phyloP scores from a whole-genome alignment of 2,329 filamentous ascomycete species.

The Metarhizium sp. region DNA sequence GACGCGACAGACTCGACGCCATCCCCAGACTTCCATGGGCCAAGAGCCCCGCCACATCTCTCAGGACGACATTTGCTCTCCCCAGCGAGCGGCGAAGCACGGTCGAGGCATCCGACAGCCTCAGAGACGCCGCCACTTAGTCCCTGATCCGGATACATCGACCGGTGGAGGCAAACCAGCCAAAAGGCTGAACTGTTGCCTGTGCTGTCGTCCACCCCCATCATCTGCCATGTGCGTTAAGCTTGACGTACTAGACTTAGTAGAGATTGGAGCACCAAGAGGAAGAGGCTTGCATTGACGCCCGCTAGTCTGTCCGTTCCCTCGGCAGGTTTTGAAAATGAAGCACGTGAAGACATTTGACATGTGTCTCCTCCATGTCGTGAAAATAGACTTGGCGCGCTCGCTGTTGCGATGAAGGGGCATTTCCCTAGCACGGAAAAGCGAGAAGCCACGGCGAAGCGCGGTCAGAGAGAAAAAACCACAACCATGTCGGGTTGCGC shows the following conservation, averaged over 20 bases:
- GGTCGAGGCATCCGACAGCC: not conserved
- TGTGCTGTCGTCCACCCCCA: too few species aligned
- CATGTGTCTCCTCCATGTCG: not conserved
- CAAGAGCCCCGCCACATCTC: slow-evolving; percentile 3
- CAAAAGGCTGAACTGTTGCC: too few species aligned
- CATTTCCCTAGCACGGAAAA: not conserved
- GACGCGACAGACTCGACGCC: not conserved
- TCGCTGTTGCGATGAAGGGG: not conserved
- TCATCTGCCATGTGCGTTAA: too few species aligned
- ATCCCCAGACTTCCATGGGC: slow-evolving; percentile 6
- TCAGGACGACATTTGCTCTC: not conserved
- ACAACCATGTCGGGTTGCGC: not conserved
- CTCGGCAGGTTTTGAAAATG: slow-evolving; percentile 10
- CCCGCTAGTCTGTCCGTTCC: slow-evolving; percentile 6
- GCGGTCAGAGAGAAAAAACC: not conserved
- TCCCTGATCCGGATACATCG: not conserved
- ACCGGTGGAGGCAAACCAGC: not conserved
- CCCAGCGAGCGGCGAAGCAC: too few species aligned
- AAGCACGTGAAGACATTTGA: slow-evolving; percentile 8
- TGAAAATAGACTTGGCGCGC: not conserved
- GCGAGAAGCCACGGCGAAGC: not conserved
- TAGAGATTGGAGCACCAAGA: not conserved
- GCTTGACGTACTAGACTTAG: not conserved
- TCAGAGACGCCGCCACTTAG: not conserved
- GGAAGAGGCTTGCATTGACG: slow-evolving; percentile 3